phyloP scores from a whole-genome alignment of 1,284 basidiomycete genomes.

The Lentinus polychrous region DNA sequence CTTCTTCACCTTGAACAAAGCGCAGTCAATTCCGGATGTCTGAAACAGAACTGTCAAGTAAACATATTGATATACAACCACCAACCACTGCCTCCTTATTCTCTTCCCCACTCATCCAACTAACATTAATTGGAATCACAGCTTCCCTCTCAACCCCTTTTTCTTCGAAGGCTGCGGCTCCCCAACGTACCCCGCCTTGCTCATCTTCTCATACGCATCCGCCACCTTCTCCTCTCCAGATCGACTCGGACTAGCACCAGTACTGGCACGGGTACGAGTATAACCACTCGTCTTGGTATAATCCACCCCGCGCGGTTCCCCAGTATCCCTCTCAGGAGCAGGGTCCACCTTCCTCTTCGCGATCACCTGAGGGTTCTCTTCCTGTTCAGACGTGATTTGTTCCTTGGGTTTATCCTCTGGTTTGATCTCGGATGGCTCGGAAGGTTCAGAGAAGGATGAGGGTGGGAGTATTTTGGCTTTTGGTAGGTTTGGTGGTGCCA shows the following conservation, averaged over 20 bases:
- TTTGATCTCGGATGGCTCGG: conserved; percentile 23
- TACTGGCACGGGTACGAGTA: conserved; percentile 9
- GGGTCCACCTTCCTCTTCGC: conserved; percentile 11
- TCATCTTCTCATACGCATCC: not conserved
- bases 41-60: too few relatives aligned
- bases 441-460: conserved; percentile 26
- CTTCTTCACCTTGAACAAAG: too few relatives aligned
- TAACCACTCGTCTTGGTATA: too few relatives aligned
- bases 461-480: conserved; percentile 15
- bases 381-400: conserved; percentile 21
- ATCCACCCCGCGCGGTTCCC: too few relatives aligned
- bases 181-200: not conserved
- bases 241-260: conserved; percentile 10
- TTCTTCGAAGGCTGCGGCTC: not conserved
- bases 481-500: not conserved
- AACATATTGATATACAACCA: too few relatives aligned
- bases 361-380: conserved; percentile 29
- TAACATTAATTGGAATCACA: not conserved
- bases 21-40: too few relatives aligned
- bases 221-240: not conserved
- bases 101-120: not conserved
- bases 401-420: conserved; percentile 23
- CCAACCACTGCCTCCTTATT: too few relatives aligned
- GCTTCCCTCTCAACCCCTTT: not conserved
- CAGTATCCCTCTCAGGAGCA: too few relatives aligned